Evolutionary conservation across 2,329 filamentous ascomycete species (phyloP).

Genomic region (Ceratocystis papillata): DNA sequence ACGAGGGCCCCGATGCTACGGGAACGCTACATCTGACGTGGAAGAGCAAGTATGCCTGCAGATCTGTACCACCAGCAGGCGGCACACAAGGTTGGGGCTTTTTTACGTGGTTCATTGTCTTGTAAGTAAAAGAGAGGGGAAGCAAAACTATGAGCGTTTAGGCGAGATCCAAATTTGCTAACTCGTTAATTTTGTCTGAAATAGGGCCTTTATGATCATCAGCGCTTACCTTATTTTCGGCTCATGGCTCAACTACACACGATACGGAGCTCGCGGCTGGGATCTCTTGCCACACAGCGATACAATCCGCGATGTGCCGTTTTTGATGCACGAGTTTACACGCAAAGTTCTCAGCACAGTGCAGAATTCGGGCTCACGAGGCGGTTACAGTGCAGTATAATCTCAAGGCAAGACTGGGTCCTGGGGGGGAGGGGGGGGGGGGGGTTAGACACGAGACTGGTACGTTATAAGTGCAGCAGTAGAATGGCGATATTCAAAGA

Average conservation of each 20-base stretch:
- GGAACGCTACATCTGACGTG: constrained; percentile 67
- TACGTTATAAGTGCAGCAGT: neutral
- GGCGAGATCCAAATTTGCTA: constrained; percentile 25
- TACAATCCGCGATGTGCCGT: constrained; percentile 82
- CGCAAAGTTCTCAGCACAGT: constrained; percentile 71
- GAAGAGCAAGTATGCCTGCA: constrained; percentile 80
- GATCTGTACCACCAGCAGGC: constrained; percentile 41
- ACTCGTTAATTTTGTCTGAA: constrained; percentile 10
- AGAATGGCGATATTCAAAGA: neutral
- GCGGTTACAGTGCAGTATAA: constrained; percentile 90
- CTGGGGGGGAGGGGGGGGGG: neutral
- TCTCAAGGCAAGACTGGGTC: neutral
- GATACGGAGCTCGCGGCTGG: constrained; percentile 90
- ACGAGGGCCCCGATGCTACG: constrained; percentile 43
- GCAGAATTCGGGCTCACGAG: constrained; percentile 71
- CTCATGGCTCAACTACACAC: constrained; percentile 97
- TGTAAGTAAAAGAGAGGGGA: constrained; percentile 48
- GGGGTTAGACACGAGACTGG: neutral
- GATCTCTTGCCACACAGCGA: constrained; percentile 89
- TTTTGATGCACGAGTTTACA: constrained; percentile 80
- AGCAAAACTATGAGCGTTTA: neutral
- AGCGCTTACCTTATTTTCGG: constrained; percentile 94
- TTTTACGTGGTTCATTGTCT: constrained; percentile 92
- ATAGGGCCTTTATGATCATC: constrained; percentile 71
- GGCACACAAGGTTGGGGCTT: constrained; percentile 66